Conservation (phyloP, 1,284 basidiomycete species). For the Sphagnurus paluster region DNA sequence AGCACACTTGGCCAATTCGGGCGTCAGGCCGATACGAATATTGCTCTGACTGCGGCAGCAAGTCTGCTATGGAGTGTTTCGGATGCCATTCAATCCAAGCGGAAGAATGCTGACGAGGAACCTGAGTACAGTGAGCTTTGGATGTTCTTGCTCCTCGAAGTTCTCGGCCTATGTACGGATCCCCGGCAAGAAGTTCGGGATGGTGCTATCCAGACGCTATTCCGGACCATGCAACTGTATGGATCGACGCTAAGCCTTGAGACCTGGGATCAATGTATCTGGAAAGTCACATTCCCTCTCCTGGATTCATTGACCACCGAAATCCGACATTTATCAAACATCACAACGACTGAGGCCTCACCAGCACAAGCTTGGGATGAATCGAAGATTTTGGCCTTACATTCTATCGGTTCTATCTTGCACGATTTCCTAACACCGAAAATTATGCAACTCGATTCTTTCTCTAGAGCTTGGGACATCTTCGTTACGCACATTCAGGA, state of each 20-base stretch:
- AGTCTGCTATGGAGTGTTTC: constrained; percentile 92
- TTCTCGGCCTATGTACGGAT: constrained; percentile 84
- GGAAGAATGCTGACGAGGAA: constrained; percentile 65
- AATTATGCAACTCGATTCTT: constrained; percentile 71
- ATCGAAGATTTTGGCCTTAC: constrained; percentile 83
- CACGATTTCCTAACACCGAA: constrained; percentile 76
- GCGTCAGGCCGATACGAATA: constrained; percentile 91
- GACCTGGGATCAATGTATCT: constrained; percentile 88
- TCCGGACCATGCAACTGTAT: constrained; percentile 92
- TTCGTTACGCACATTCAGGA: constrained; percentile 73
- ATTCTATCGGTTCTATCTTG: constrained; percentile 84
- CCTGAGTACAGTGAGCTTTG: constrained; percentile 81
- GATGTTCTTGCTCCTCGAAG: constrained; percentile 87
- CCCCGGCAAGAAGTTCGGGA: constrained; percentile 84
- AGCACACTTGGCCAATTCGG: constrained; percentile 89
- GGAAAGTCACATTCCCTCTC: constrained; percentile 89
- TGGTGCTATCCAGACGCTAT: constrained; percentile 93
- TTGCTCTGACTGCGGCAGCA: constrained; percentile 90
- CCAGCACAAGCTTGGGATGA: constrained; percentile 73
- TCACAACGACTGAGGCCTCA: constrained; percentile 20
- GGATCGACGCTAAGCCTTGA: constrained; percentile 76
- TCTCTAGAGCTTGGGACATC: constrained; percentile 67
- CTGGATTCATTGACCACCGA: constrained; percentile 70
- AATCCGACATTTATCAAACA: constrained; percentile 40
- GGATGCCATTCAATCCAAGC: constrained; percentile 83